Base-by-base conservation (phyloP, 2,329 filamentous ascomycete genomes). In the Neonectria neomacrospora region DNA sequence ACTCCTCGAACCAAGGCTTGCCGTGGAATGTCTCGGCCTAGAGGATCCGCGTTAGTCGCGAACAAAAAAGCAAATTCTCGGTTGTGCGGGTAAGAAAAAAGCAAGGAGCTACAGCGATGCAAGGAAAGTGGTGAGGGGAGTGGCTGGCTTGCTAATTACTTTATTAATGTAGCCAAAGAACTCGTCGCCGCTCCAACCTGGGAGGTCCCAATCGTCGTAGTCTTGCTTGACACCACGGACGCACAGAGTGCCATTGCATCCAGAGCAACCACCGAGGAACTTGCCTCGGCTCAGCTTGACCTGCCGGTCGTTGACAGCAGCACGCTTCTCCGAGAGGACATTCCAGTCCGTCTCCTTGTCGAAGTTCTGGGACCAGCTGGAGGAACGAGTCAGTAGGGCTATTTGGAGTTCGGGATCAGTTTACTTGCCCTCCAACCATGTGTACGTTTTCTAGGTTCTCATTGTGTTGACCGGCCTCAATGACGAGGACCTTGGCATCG, bases 151-250 rank as follows among this genome's bases (percentile, higher is more conserved):
- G 30, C 20, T 45, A 26, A 61, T 39, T 42, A 84, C 81, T 80
- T 86, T 88, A 53, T 76, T 80, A 81, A 88, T 88, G 56, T 83
- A 86, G 12, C 74, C 76, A 63, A 85, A 88, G 66, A 88, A 82
- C 22, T 88, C 85, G 4, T 85, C 82, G 4, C 86, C 85, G 58
- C 79, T 83, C 86, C 86, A 86, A 3, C 83, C 86, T 37, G 79
- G 81, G 58, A 85, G 66, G 2, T 74, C 80, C 86, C 86, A 88
- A 61, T 88, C 85, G 73, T 88, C 84, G 20, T 82, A 78, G 54
- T 79, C 77, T 59, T 85, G 82, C 69, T 80, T 82, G 10, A 76
- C 78, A 22, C 83, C 83, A 5, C 82, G 79, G 28, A 85, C 79
- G 56, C 81, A 82, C 3, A 85, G 69, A 1, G 82, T 85, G 2